phyloP scores from a whole-genome alignment of 371 early-diverging fungal species.

The Mortierella sp. region DNA sequence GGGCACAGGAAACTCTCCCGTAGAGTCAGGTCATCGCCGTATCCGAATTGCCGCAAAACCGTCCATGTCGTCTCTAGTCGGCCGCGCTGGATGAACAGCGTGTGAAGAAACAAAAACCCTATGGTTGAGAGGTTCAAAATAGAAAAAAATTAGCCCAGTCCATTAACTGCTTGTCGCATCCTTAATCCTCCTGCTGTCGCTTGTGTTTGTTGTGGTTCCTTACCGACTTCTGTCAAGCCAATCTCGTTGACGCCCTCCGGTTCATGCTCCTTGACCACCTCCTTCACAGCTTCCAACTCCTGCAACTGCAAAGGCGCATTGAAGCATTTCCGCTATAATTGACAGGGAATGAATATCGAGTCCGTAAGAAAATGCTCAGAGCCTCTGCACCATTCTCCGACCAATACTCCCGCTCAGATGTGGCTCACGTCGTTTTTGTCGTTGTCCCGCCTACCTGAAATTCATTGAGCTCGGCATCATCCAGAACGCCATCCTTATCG shows the following conservation, averaged over 20 bases:
- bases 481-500: conserved; percentile 92
- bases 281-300: conserved; percentile 96
- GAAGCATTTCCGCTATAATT: conserved; percentile 89
- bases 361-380: not conserved
- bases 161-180: not conserved
- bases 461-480: conserved; percentile 94
- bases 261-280: conserved; percentile 90
- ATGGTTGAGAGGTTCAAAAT: conserved; percentile 5
- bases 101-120: conserved; percentile 94
- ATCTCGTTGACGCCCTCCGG: conserved; percentile 86
- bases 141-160: not conserved
- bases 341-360: not conserved
- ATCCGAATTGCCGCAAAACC: conserved; percentile 94
- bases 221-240: conserved; percentile 87
- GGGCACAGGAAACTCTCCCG: conserved; percentile 92
- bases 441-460: conserved; percentile 97
- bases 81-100: conserved; percentile 95
- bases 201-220: not conserved
- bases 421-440: not conserved
- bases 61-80: conserved; percentile 98
- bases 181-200: not conserved
- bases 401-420: not conserved
- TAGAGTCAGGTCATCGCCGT: conserved; percentile 92
- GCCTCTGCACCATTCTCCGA: not conserved
- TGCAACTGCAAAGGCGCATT: conserved; percentile 92